A percentile compares a stretch with the other conserved stretches of the same genome.
Conservation (phyloP, 1,284 basidiomycete species). For the Papiliotrema nemorosa region DNA sequence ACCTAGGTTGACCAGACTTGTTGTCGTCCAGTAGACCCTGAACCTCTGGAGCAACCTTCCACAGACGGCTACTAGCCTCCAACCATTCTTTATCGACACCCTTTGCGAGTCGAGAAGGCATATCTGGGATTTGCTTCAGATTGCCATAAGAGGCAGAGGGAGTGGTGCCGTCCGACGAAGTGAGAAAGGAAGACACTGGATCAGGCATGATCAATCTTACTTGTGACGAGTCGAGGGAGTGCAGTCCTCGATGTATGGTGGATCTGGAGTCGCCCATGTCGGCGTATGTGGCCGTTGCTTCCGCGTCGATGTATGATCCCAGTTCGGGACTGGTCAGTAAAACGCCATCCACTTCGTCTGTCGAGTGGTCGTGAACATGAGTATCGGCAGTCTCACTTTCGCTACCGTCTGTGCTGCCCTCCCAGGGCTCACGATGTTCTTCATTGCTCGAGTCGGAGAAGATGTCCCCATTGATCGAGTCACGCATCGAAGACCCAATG, state of each 20-base stretch:
- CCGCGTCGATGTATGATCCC: constrained; percentile 25
- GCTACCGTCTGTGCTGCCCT: constrained; percentile 4
- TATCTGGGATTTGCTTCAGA: not conserved
- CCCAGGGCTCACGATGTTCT: not conserved
- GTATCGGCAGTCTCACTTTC: not conserved
- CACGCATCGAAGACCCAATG: constrained; percentile 68
- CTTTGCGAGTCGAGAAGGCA: not conserved
- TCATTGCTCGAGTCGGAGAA: constrained; percentile 7
- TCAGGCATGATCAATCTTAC: constrained; percentile 29
- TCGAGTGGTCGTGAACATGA: not conserved
- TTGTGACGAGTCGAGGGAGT: constrained; percentile 8
- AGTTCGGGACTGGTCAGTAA: constrained; percentile 1
- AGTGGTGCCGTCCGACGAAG: constrained; percentile 15
- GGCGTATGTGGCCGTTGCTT: constrained; percentile 13
- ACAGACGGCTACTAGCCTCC: constrained; percentile 2
- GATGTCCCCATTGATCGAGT: constrained; percentile 39
- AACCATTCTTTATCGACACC: constrained; percentile 3
- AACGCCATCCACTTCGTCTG: not conserved
- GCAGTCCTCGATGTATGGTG: constrained; percentile 9
- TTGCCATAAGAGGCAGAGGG: constrained; percentile 15
- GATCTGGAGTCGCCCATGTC: constrained; percentile 12
- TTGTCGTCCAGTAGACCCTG: not conserved
- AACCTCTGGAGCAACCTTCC: constrained; percentile 3
- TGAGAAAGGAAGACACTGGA: constrained; percentile 18
- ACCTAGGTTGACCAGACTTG: not conserved